phyloP scores from a whole-genome alignment of 495 filamentous ascomycete species.

The Penicillium atrosanguineum region DNA sequence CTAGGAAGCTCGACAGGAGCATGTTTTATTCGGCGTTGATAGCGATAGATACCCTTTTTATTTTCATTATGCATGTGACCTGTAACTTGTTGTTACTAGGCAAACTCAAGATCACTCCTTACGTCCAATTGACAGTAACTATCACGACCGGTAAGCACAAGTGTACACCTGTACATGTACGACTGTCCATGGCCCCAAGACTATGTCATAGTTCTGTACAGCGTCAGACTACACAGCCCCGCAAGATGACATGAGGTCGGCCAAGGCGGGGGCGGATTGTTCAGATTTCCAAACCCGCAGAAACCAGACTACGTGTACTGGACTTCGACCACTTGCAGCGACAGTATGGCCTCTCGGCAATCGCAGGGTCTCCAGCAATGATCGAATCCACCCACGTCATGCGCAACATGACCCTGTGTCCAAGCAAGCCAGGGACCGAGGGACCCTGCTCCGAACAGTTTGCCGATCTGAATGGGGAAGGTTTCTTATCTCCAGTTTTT shows the following conservation, averaged over 20 bases:
- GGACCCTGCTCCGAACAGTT: not conserved
- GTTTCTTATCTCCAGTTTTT: not conserved
- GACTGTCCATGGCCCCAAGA: not conserved
- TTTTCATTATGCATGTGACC: not conserved
- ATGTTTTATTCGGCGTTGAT: not conserved
- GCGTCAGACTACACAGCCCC: not conserved
- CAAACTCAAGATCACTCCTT: not conserved
- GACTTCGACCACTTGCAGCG: too few species aligned
- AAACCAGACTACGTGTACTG: not conserved
- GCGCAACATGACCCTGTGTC: too few species aligned
- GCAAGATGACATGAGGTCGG: not conserved
- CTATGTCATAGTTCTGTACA: not conserved
- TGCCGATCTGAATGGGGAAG: not conserved
- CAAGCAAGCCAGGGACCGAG: not conserved
- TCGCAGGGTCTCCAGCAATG: not conserved
- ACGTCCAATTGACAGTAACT: not conserved
- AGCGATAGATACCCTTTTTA: constrained; percentile 10
- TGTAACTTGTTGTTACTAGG: not conserved
- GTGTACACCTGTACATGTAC: not conserved
- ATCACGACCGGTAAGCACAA: not conserved
- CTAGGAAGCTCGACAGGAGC: not conserved
- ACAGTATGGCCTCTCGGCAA: too few species aligned
- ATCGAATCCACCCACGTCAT: constrained; percentile 5
- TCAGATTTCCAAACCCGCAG: not conserved
- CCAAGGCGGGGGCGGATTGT: not conserved